Conservation (phyloP, 1,284 basidiomycete genomes). For the Psilocybe mexicana region DNA sequence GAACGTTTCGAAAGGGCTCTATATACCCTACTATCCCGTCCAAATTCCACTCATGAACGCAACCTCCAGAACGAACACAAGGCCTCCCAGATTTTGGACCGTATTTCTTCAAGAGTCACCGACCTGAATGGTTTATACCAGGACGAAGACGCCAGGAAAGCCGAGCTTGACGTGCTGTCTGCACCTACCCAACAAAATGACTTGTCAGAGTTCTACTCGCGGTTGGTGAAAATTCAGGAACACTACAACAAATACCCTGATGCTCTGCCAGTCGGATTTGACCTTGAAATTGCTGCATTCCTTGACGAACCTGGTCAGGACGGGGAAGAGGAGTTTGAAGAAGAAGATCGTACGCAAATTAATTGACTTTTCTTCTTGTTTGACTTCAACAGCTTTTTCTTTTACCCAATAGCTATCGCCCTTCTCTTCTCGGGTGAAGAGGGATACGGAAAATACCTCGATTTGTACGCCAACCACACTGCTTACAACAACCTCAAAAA, state of each 20-base stretch:
- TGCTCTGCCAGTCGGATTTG: conserved; percentile 76
- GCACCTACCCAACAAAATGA: conserved; percentile 65
- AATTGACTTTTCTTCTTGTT: too few species aligned
- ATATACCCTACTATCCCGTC: conserved; percentile 69
- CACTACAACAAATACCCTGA: conserved; percentile 96
- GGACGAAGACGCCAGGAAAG: conserved; percentile 66
- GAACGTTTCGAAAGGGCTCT: conserved; percentile 85
- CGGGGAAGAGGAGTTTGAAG: conserved; percentile 71
- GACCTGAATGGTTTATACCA: conserved; percentile 73
- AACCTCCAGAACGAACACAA: conserved; percentile 84
- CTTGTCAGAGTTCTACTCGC: conserved; percentile 90
- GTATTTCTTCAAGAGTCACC: conserved; percentile 71
- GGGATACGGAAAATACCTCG: conserved; percentile 91
- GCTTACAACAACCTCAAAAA: conserved; percentile 90
- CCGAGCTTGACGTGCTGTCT: conserved; percentile 64
- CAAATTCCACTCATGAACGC: conserved; percentile 59
- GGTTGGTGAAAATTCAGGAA: conserved; percentile 92
- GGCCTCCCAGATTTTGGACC: conserved; percentile 82
- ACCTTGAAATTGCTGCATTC: conserved; percentile 79
- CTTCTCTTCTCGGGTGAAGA: conserved; percentile 96
- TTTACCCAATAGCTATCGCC: conserved; percentile 65
- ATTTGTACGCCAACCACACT: conserved; percentile 88
- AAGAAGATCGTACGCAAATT: conserved; percentile 73
- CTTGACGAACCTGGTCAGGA: conserved; percentile 74
- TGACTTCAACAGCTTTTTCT: too few species aligned